Evolutionary conservation across 2,329 filamentous ascomycete species (phyloP).

Genomic region (Penicillium olsonii): DNA sequence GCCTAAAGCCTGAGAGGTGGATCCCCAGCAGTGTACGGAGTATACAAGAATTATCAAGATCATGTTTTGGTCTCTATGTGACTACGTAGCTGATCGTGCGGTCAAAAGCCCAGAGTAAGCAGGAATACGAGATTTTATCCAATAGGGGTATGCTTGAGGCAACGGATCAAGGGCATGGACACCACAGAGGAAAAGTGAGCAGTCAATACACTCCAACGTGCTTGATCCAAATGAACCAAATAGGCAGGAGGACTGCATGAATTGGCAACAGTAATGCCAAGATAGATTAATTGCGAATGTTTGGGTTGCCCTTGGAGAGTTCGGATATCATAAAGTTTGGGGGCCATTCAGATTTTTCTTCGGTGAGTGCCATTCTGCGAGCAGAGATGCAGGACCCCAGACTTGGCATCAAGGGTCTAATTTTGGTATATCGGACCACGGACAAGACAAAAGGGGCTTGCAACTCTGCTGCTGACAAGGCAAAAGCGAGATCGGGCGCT

Average conservation of each 20-base stretch:
- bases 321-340: neutral
- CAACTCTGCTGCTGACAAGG: neutral
- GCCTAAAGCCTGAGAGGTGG: no score
- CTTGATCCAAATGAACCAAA: neutral
- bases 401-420: neutral
- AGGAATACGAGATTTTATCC: neutral
- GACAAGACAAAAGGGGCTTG: neutral
- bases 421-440: conserved; percentile 5
- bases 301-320: neutral
- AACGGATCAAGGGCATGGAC: no score
- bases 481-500: neutral
- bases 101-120: neutral
- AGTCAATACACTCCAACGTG: no score
- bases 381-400: no score
- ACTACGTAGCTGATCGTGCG: no score
- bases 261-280: conserved; percentile 1
- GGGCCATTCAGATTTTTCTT: neutral
- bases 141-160: neutral
- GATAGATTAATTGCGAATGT: neutral
- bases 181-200: no score
- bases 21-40: no score
- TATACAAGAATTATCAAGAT: no score
- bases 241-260: neutral
- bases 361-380: no score
- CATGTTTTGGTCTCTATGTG: neutral